Evolutionary conservation across 306 rosid genomes (phyloP).

Genomic region (Notholithocarpus densiflorus): DNA sequence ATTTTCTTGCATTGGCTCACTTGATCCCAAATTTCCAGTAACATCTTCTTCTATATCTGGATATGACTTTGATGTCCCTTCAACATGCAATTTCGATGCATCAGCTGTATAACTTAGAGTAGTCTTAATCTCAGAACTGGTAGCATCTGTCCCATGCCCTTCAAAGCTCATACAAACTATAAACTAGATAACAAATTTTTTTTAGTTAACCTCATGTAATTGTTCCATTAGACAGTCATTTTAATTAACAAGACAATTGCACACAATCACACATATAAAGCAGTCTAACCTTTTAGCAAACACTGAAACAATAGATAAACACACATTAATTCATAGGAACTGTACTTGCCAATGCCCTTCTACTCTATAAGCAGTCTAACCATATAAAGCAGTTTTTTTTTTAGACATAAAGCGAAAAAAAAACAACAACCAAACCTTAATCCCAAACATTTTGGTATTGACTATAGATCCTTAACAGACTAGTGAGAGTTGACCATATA

Average conservation of each 20-base stretch:
- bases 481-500: too few species aligned
- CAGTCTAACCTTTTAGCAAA: conserved; percentile 1
- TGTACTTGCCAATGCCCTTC: not conserved
- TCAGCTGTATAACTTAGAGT: conserved; percentile 39
- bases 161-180: conserved; percentile 54
- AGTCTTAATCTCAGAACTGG: conserved; percentile 40
- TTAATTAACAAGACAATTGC: not conserved
- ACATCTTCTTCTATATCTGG: conserved; percentile 28
- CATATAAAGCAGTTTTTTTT: not conserved
- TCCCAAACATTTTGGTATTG: too few species aligned
- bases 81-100: conserved; percentile 33
- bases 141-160: conserved; percentile 42
- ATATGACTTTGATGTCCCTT: conserved; percentile 35
- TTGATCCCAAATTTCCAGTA: conserved; percentile 31
- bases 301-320: not conserved
- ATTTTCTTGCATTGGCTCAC: conserved; percentile 28
- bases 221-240: not conserved
- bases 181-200: conserved; percentile 36
- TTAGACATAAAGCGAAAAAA: too few species aligned
- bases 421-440: too few species aligned
- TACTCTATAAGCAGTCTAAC: not conserved
- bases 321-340: conserved; percentile 3
- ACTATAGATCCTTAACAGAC: too few species aligned
- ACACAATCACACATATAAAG: conserved; percentile 3
- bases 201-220: conserved; percentile 28